Evolutionary conservation across 148 eudicot genomes (phyloP), one percentile per base, ranked within the genome.

Genomic region (Nepenthes mirabilis): DNA sequence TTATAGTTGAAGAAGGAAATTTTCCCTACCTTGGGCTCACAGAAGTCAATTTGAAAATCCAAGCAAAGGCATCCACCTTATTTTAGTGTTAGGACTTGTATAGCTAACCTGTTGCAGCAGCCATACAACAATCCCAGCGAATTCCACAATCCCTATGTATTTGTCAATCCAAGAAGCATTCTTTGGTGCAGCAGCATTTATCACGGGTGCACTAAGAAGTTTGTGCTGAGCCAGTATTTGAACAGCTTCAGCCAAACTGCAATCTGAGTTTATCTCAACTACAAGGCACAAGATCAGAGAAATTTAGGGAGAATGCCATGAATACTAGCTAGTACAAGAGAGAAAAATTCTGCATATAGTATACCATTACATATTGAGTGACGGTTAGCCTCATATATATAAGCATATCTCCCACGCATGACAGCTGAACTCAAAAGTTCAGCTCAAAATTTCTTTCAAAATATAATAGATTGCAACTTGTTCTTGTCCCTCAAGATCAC

Each of bases 71-170:
- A 11, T 2, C 52, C 45, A 40, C 45, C 45, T 3, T 5, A 6
- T 49, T 6, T 49, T 5, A 49, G 52, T 5, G 3, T 11, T 49
- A 49, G 52, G 12, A 6, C 37, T 5, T 14, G 11, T 54, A n/a
- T 34, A 61, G 62, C 74, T 52, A 54, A 88, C 95, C 95, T 88
- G 98, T 67, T 91, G 94, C 56, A 91, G 67, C 47, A 91, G 85
- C 98, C 98, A 91, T 5, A 87, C 96, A 62, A 85, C 98, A 58
- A 91, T 91, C 53, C 98, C 98, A 14, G 94, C 96, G 65, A 88
- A 91, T 67, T 91, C 98, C 1, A 85, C 93, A 36, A 88, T 74
- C 45, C 98, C 98, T 35, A 91, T 66, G 62, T 91, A 91, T 75
- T 96, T 80, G 57, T 91, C 98, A 37, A 88, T 73, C 98, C 98